These are phyloP conservation scores for Pythium biforme DNA, from an alignment of 352 stramenopile species.

Conservation along the genomic window DNA sequence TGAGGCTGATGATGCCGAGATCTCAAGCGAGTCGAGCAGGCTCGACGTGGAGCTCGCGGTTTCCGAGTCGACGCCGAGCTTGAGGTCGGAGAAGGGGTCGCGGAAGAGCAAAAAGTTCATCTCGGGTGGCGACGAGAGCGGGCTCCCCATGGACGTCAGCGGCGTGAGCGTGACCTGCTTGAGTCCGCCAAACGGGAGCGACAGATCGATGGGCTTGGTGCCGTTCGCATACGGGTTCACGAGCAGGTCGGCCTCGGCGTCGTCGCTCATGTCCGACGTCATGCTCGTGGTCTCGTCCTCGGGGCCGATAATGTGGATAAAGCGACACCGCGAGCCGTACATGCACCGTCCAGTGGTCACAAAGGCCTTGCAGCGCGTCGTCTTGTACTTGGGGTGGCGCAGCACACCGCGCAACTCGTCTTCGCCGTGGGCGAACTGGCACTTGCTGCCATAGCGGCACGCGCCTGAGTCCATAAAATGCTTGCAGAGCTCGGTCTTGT, in stretches of 20 bases:
- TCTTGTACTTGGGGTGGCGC: constrained; percentile 92
- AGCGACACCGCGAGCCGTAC: constrained; percentile 87
- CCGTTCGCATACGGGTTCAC: constrained; percentile 69
- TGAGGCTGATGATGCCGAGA: constrained; percentile 17
- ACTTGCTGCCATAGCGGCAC: constrained; percentile 87
- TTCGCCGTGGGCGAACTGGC: constrained; percentile 87
- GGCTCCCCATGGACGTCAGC: constrained; percentile 44
- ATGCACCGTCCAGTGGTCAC: constrained; percentile 81
- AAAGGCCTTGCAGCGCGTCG: constrained; percentile 88
- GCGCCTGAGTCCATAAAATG: constrained; percentile 85
- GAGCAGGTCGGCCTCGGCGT: constrained; percentile 52
- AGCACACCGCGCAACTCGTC: constrained; percentile 84
- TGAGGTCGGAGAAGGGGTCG: constrained; percentile 53
- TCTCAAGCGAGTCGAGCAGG: constrained; percentile 35
- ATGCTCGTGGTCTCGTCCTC: constrained; percentile 39
- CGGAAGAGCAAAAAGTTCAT: constrained; percentile 34
- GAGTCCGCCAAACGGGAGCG: constrained; percentile 60
- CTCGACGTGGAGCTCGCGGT: constrained; percentile 36
- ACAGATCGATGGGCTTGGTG: constrained; percentile 60
- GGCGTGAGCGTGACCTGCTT: constrained; percentile 61
- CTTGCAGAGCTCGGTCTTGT: constrained; percentile 92
- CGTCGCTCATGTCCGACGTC: constrained; percentile 65
- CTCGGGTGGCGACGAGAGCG: constrained; percentile 26
- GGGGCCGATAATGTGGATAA: constrained; percentile 70
- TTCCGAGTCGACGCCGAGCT: constrained; percentile 23